A percentile compares a stretch with the other conserved stretches of the same genome.
Conservation (phyloP, 2,329 filamentous ascomycete genomes). For the Colletotrichum abscissum region DNA sequence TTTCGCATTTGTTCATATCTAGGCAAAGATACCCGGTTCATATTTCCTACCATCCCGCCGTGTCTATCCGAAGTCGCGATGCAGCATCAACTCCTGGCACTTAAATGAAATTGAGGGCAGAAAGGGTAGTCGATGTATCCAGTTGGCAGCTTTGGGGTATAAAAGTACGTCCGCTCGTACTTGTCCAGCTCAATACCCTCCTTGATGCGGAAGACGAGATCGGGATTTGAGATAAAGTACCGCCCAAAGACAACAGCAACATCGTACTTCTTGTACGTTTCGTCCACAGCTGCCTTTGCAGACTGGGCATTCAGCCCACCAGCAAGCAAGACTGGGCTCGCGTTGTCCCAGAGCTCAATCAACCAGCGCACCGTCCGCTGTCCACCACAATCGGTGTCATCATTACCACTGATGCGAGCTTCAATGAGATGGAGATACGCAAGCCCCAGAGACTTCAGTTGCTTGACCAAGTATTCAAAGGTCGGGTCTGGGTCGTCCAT, state of each 20-base stretch:
- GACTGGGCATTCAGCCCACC: slow-evolving; percentile 44
- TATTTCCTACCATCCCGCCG: too few relatives aligned
- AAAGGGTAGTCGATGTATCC: slow-evolving; percentile 42
- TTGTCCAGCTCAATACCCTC: slow-evolving; percentile 40
- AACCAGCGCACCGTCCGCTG: slow-evolving; percentile 38
- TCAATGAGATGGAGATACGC: slow-evolving; percentile 71
- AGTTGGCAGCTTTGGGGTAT: slow-evolving; percentile 38
- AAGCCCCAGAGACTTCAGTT: slow-evolving; percentile 62
- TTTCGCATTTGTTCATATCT: neutral
- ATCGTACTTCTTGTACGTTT: slow-evolving; percentile 41
- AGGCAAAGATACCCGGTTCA: neutral
- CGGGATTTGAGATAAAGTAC: slow-evolving; percentile 49
- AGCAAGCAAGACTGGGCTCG: slow-evolving; percentile 45
- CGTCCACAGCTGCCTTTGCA: slow-evolving; percentile 40
- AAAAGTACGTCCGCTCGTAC: slow-evolving; percentile 44
- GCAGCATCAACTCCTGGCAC: neutral
- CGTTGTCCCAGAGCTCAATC: slow-evolving; percentile 46
- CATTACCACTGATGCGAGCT: slow-evolving; percentile 57
- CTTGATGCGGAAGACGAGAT: slow-evolving; percentile 45
- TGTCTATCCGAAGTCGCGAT: neutral
- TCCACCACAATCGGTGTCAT: slow-evolving; percentile 47
- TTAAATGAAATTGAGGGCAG: slow-evolving; percentile 38
- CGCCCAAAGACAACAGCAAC: slow-evolving; percentile 45
- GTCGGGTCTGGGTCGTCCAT: slow-evolving; percentile 69
- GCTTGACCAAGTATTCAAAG: slow-evolving; percentile 65